These are phyloP conservation scores for Sporisorium sorghi DNA, from an alignment of 1,284 basidiomycete genomes.

Conservation along the genomic window DNA sequence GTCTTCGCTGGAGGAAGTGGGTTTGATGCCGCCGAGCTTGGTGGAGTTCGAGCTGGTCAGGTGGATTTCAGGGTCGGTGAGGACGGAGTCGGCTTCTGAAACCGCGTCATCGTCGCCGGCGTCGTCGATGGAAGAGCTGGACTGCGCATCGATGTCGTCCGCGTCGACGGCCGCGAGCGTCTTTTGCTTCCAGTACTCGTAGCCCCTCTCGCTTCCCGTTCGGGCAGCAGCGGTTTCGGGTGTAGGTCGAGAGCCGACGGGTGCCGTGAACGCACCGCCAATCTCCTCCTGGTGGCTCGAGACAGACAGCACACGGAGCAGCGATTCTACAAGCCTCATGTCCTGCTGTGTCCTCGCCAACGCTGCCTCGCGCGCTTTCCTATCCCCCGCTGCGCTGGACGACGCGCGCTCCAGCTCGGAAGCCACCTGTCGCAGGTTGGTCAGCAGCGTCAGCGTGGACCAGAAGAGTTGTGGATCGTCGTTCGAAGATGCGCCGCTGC, in stretches of 20 bases:
- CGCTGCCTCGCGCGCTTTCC: conserved; percentile 8
- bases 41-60: conserved; percentile 1
- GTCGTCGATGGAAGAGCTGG: conserved; percentile 1
- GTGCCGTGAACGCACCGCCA: conserved; percentile 25
- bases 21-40: conserved; percentile 17
- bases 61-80: conserved; percentile 43
- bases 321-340: conserved; percentile 23
- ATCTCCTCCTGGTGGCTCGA: background rate
- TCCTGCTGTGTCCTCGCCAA: conserved; percentile 37
- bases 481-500: background rate
- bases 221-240: background rate
- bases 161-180: conserved; percentile 17
- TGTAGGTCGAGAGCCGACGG: background rate
- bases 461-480: conserved; percentile 42
- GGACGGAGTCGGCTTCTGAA: conserved; percentile 35
- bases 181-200: conserved; percentile 32
- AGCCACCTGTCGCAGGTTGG: conserved; percentile 28
- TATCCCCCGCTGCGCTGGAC: background rate
- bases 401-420: conserved; percentile 6
- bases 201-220: background rate
- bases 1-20: conserved; percentile 5
- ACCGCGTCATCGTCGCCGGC: conserved; percentile 13
- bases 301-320: conserved; percentile 16
- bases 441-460: conserved; percentile 27
- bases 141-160: conserved; percentile 8